A percentile compares a stretch with the other conserved stretches of the same genome.
These are phyloP conservation scores for Lasiodiplodia sp. DNA, from an alignment of 2,329 filamentous ascomycete species.

Conservation along the genomic window DNA sequence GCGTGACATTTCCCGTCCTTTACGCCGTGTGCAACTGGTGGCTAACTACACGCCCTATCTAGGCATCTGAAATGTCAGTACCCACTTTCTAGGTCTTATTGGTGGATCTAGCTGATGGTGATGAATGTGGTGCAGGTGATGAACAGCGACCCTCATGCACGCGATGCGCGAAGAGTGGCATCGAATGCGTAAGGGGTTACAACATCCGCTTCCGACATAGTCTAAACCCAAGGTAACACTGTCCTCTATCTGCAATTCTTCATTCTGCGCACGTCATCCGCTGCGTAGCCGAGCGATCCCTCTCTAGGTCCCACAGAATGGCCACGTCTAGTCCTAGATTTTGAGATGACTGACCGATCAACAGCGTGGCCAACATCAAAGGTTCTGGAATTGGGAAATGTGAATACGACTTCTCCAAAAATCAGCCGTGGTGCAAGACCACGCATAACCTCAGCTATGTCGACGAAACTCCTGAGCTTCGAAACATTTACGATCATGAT, in stretches of 20 bases:
- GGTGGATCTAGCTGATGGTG: not conserved
- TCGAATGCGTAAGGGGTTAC: constrained; percentile 41
- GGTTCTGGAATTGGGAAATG: constrained; percentile 38
- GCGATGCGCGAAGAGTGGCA: constrained; percentile 39
- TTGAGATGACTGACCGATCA: not conserved
- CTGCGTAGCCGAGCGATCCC: not conserved
- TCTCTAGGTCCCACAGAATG: not conserved
- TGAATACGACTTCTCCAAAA: constrained; percentile 41
- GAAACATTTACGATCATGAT: constrained; percentile 41
- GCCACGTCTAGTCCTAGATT: not conserved
- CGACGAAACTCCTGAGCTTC: constrained; percentile 43
- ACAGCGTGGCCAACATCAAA: constrained; percentile 36
- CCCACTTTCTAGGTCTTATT: not conserved
- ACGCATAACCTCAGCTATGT: constrained; percentile 40
- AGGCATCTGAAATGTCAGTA: constrained; percentile 40
- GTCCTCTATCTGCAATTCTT: not conserved
- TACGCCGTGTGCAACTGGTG: not conserved
- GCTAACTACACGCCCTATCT: not conserved
- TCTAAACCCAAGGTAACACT: constrained; percentile 39
- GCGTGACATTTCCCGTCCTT: not conserved
- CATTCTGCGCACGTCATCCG: not conserved
- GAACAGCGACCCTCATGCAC: constrained; percentile 39
- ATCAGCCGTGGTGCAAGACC: constrained; percentile 42
- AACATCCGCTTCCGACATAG: constrained; percentile 44
- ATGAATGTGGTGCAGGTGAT: constrained; percentile 34